Conservation (phyloP, 2,329 filamentous ascomycete species). For the Talaromyces sp. region DNA sequence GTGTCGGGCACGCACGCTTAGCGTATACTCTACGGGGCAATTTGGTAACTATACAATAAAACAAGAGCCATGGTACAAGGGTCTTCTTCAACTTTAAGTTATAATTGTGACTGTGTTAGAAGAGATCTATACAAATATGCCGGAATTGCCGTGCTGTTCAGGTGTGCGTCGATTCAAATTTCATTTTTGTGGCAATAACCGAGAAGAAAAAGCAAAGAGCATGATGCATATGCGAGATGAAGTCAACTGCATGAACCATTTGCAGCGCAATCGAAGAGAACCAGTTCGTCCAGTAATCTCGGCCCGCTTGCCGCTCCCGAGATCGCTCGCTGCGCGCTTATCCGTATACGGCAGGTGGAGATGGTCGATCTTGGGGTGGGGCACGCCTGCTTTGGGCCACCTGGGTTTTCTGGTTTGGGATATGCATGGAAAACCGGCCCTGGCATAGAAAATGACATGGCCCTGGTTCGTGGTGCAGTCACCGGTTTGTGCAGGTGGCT, state of each 20-base stretch:
- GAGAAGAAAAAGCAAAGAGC: not conserved
- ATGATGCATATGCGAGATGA: too few species aligned
- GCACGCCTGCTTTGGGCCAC: not conserved
- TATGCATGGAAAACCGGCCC: not conserved
- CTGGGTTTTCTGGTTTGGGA: not conserved
- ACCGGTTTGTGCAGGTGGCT: too few species aligned
- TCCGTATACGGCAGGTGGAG: not conserved
- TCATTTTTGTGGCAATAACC: not conserved
- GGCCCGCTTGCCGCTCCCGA: not conserved
- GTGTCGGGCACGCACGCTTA: too few species aligned
- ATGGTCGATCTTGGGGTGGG: not conserved
- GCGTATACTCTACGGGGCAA: too few species aligned
- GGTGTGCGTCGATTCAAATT: not conserved
- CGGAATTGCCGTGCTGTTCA: not conserved
- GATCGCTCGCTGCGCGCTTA: not conserved
- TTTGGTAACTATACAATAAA: too few species aligned
- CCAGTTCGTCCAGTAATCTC: not conserved
- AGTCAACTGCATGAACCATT: too few species aligned
- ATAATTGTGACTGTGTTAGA: not conserved
- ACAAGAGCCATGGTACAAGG: too few species aligned
- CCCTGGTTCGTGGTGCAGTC: too few species aligned
- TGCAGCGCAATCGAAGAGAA: not conserved
- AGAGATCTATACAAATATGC: too few species aligned
- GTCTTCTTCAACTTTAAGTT: not conserved
- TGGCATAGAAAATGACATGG: not conserved